Conservation (phyloP, 169 alveolate genomes). For the Eimeria necatrix region DNA sequence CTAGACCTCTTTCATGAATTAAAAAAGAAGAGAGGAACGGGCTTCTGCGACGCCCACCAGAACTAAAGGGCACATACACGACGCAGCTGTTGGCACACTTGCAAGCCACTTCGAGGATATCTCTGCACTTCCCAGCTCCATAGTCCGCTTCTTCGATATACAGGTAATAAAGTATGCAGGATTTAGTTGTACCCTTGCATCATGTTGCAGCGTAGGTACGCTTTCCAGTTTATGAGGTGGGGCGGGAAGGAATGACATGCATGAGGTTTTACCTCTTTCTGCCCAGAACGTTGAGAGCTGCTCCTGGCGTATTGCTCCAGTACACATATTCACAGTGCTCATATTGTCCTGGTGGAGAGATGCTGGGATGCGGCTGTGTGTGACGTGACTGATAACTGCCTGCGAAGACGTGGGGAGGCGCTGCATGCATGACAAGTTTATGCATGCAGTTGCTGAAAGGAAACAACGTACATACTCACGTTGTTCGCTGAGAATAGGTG, state of each 20-base stretch:
- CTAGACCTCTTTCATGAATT: not conserved
- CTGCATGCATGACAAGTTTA: conserved; percentile 32
- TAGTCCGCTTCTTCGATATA: not conserved
- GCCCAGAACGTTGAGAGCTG: not conserved
- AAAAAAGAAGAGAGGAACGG: not conserved
- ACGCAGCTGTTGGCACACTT: not conserved
- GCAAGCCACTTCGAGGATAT: not conserved
- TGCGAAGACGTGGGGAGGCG: conserved; percentile 51
- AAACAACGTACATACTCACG: conserved; percentile 36
- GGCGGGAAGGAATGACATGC: conserved; percentile 70
- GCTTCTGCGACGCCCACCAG: not conserved
- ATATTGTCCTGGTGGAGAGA: not conserved
- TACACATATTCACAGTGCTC: conserved; percentile 5
- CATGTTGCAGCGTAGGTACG: not conserved
- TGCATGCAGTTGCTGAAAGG: conserved; percentile 4
- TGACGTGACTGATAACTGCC: conserved; percentile 39
- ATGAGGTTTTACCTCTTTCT: conserved; percentile 19
- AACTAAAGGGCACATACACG: not conserved
- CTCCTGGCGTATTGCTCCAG: not conserved
- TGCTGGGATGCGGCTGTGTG: conserved; percentile 22
- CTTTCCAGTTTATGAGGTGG: conserved; percentile 22
- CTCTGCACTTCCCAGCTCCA: not conserved
- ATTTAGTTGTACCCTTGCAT: not conserved
- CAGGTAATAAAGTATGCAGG: conserved; percentile 3
- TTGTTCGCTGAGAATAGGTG: conserved; percentile 49